Evolutionary conservation across 129 eudicot species (phyloP).

Genomic region (Saussurea involucrata): DNA sequence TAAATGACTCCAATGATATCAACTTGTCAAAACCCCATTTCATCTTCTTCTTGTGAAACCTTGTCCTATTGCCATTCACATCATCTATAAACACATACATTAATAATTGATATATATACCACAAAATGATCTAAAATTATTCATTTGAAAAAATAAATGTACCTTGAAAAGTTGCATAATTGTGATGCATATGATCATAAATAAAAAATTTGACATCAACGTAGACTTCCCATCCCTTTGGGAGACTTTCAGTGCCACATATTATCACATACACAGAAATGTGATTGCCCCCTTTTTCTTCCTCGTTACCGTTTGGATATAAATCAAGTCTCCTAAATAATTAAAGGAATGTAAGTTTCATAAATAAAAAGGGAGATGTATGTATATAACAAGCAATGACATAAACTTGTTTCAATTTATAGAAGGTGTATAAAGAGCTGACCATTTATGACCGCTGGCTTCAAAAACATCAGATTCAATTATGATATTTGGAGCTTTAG

Average conservation of each 20-base stretch:
- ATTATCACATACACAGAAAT: slow-evolving; percentile 8
- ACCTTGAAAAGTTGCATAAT: slow-evolving; percentile 13
- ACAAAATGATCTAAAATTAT: neutral
- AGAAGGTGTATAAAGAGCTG: neutral
- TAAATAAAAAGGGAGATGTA: too few relatives aligned
- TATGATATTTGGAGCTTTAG: neutral
- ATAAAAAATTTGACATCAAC: slow-evolving; percentile 8
- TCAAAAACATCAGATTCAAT: slow-evolving; percentile 25
- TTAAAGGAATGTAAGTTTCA: too few relatives aligned
- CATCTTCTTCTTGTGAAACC: neutral
- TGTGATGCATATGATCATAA: neutral
- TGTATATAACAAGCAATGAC: too few relatives aligned
- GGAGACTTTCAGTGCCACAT: neutral
- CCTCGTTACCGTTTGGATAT: slow-evolving; percentile 18
- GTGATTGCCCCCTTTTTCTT: neutral
- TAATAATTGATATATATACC: neutral
- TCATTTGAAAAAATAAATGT: neutral
- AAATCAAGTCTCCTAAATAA: slow-evolving; percentile 18
- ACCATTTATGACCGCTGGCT: slow-evolving; percentile 34
- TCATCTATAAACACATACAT: neutral
- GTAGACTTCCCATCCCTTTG: slow-evolving; percentile 17
- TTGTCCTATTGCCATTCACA: slow-evolving; percentile 1
- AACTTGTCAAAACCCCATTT: neutral
- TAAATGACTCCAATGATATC: neutral
- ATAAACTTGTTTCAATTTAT: too few relatives aligned